These are phyloP conservation scores for Aureoboletus auriporus DNA, from an alignment of 768 basidiomycete genomes.

Conservation along the genomic window DNA sequence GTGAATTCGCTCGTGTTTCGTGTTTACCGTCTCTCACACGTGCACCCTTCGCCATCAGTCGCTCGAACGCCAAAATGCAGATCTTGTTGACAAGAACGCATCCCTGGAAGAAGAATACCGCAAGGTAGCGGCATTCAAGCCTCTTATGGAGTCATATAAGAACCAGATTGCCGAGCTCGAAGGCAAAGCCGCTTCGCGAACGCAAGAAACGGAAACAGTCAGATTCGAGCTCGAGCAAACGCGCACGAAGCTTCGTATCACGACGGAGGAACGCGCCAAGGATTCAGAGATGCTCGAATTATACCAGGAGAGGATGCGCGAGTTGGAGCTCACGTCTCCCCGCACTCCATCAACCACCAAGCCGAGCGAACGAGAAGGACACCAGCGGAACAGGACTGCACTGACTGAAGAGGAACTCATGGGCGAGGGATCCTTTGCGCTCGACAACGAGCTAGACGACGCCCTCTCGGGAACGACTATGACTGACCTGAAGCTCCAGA, in stretches of 20 bases:
- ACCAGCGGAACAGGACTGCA: conserved; percentile 21
- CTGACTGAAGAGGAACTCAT: conserved; percentile 47
- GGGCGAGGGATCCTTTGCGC: conserved; percentile 51
- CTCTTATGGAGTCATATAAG: conserved; percentile 91
- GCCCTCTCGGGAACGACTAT: conserved; percentile 80
- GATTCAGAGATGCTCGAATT: conserved; percentile 84
- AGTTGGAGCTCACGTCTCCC: conserved; percentile 72
- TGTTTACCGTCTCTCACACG: neutral
- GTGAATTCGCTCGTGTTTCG: conserved; percentile 35
- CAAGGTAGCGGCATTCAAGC: conserved; percentile 81
- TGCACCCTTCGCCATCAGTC: conserved; percentile 41
- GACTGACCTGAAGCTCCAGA: conserved; percentile 88
- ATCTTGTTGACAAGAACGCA: conserved; percentile 87
- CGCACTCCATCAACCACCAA: conserved; percentile 36
- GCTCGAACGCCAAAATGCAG: conserved; percentile 90
- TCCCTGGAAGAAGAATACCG: conserved; percentile 90
- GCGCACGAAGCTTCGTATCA: conserved; percentile 63
- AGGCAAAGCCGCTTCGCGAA: conserved; percentile 56
- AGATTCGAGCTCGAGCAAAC: conserved; percentile 76
- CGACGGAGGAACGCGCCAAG: conserved; percentile 63
- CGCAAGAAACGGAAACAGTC: conserved; percentile 68
- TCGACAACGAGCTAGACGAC: conserved; percentile 85
- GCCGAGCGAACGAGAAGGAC: conserved; percentile 17
- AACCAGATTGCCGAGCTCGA: conserved; percentile 81
- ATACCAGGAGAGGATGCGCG: conserved; percentile 86